Conservation (phyloP, 2,329 filamentous ascomycete genomes). For the Penicillium sp. region DNA sequence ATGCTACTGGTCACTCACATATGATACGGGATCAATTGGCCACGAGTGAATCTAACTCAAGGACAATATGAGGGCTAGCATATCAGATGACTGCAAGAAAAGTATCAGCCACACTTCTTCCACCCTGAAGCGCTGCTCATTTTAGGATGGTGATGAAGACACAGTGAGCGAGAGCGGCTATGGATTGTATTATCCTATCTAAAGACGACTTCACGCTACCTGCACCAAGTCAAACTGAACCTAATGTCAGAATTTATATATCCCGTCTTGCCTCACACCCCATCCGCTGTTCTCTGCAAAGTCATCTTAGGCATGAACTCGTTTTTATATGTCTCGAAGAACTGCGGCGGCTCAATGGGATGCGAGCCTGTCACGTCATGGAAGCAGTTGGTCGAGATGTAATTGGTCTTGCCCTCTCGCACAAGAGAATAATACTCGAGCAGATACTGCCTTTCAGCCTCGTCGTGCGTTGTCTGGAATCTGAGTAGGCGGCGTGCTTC, state of each 20-base stretch:
- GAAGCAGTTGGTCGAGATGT: constrained; percentile 50
- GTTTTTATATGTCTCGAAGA: constrained; percentile 46
- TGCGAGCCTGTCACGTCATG: constrained; percentile 47
- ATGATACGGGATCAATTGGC: too few relatives aligned
- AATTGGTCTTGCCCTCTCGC: constrained; percentile 53
- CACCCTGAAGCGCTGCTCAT: too few relatives aligned
- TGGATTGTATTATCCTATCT: not conserved
- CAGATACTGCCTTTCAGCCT: constrained; percentile 46
- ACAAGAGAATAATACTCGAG: constrained; percentile 53
- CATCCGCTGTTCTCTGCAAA: constrained; percentile 12
- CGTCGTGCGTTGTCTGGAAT: constrained; percentile 32
- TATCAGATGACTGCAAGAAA: too few relatives aligned
- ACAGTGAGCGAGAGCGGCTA: too few relatives aligned
- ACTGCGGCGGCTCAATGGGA: constrained; percentile 46
- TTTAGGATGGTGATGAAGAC: too few relatives aligned
- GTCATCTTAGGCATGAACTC: constrained; percentile 29
- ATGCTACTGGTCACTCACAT: too few relatives aligned
- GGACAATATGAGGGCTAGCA: too few relatives aligned
- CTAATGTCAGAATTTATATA: not conserved
- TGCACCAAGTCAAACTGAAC: not conserved
- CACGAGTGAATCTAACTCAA: too few relatives aligned
- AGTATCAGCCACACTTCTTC: too few relatives aligned
- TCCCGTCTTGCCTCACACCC: not conserved
- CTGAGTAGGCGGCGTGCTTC: constrained; percentile 37
- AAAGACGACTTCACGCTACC: not conserved